Base-by-base conservation (phyloP, 495 filamentous ascomycete genomes). In the Hamigera avellanea region DNA sequence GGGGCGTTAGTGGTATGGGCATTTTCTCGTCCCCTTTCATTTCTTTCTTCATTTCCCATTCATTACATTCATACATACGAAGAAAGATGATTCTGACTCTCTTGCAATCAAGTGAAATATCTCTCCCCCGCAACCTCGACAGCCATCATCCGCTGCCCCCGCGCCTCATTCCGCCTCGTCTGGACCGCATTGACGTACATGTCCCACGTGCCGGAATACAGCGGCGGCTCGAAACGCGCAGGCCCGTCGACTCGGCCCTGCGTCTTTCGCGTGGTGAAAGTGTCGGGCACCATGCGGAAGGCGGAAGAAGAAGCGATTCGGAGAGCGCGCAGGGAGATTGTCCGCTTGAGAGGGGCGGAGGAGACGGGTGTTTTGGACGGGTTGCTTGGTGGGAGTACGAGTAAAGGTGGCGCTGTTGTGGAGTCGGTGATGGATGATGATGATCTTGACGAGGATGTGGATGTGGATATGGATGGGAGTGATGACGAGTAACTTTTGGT, bases 221-320 rank as follows among this genome's bases (percentile, higher is more conserved):
- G n/a, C 8, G 40, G 29, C 2, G 21, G 33, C 0, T 41, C 42
- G 26, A 62, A 45, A 58, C 69, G 47, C 60, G 69, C 29, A 15
- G 43, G 46, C 62, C 72, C 19, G 26, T 18, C 40, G 51, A 31
- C 49, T 13, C 43, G 61, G 36, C 67, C 73, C 0, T 88, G 85
- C 45, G 77, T 93, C 6, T 80, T 88, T 34, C 76, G 81, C 33
- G 88, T 96, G n/a, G 71, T 95, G 12, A 70, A 82, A 37, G 85
- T 95, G n/a, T 86, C 81, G 40, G 91, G 91, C 14, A 98, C 93
- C 8, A 93, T 98, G 47, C 76, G 75, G 41, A 95, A 93, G 62
- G 80, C 80, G 2, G 86, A 95, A 66, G 80, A 91, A 54, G 87
- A 89, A 54, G 85, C 81, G 25, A 79, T 95, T 49, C 69, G 76